Evolutionary conservation across 345 rosid species (phyloP).

Genomic region (Hypericum androsaemum): DNA sequence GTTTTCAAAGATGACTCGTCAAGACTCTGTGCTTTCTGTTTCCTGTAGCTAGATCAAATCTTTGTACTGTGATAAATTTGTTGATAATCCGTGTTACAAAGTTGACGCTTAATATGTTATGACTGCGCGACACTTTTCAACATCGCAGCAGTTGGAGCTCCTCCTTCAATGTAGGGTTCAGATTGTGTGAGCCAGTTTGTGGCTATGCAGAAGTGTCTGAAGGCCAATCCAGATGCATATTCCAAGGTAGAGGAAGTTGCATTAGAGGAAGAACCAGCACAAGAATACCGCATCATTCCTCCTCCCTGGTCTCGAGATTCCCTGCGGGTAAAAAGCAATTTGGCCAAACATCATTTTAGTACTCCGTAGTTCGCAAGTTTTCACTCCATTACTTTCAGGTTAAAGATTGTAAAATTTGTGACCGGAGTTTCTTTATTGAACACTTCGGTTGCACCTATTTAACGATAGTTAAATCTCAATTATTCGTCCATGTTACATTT

Average conservation of each 20-base stretch:
- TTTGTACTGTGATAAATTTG: no score
- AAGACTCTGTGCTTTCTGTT: no score
- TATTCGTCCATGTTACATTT: no score
- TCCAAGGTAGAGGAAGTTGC: slow-evolving; percentile 35
- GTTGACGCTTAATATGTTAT: not conserved
- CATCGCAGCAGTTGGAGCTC: not conserved
- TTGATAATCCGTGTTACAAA: not conserved
- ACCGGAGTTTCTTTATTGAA: no score
- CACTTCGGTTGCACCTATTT: no score
- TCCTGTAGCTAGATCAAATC: no score
- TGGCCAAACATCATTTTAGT: no score
- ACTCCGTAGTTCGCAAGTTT: no score
- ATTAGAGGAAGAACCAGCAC: slow-evolving; percentile 39
- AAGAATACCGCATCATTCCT: slow-evolving; percentile 48
- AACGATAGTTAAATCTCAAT: no score
- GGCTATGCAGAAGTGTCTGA: slow-evolving; percentile 75
- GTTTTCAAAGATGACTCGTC: no score
- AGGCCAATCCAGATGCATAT: slow-evolving; percentile 65
- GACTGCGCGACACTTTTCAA: not conserved
- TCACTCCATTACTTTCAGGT: no score
- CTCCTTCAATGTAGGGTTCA: slow-evolving; percentile 45
- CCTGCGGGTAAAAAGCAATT: not conserved
- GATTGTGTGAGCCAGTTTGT: slow-evolving; percentile 77
- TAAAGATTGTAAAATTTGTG: no score
- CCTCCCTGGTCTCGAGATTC: slow-evolving; percentile 59